These are phyloP conservation scores for Phaeodactylum tricornutum DNA, from an alignment of 108 stramenopile species.

Conservation along the genomic window DNA sequence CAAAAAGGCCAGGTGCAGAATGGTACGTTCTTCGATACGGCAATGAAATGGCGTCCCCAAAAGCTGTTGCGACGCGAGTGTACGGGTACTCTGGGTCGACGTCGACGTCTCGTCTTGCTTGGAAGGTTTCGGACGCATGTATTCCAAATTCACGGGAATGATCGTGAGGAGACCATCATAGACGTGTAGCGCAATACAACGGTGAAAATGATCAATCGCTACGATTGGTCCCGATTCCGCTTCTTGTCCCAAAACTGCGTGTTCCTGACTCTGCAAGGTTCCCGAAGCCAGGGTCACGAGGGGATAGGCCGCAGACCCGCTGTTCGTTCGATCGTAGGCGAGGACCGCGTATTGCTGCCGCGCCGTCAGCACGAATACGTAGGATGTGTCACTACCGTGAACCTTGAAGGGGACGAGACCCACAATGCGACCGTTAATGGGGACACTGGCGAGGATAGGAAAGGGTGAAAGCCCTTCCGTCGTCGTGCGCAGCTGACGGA, in stretches of 20 bases:
- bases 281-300: slow-evolving; percentile 4
- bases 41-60: slow-evolving; percentile 56
- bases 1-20: slow-evolving; percentile 49
- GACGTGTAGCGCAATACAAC: slow-evolving; percentile 68
- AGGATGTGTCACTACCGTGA: slow-evolving; percentile 17
- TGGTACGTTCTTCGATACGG: slow-evolving; percentile 61
- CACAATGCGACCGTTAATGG: slow-evolving; percentile 66
- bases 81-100: background rate
- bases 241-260: slow-evolving; percentile 23
- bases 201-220: slow-evolving; percentile 42
- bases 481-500: slow-evolving; percentile 25
- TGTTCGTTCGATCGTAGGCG: slow-evolving; percentile 21
- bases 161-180: slow-evolving; percentile 65
- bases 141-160: slow-evolving; percentile 37
- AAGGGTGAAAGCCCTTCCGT: slow-evolving; percentile 19
- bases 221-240: slow-evolving; percentile 55
- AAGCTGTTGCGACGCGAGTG: background rate
- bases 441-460: slow-evolving; percentile 44
- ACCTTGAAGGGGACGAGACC: slow-evolving; percentile 32
- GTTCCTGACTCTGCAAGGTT: slow-evolving; percentile 15
- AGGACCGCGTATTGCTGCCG: slow-evolving; percentile 59
- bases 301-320: background rate
- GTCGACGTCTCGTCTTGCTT: background rate
- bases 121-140: slow-evolving; percentile 5
- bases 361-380: slow-evolving; percentile 68